These are phyloP conservation scores for Aspergillus avenaceus DNA, from an alignment of 495 filamentous ascomycete species.

Conservation along the genomic window DNA sequence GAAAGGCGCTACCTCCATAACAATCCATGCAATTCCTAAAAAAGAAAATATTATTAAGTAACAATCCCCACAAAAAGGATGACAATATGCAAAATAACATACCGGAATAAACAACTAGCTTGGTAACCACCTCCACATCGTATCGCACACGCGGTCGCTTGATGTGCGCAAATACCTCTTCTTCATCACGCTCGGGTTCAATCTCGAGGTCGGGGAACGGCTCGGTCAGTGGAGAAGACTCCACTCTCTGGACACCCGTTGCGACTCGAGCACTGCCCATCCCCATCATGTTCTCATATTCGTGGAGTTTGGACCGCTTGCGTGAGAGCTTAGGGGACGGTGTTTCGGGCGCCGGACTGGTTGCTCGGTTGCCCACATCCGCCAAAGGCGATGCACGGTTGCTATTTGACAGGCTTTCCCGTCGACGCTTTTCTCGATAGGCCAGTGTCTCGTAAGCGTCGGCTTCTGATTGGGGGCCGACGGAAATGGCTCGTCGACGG, in stretches of 20 bases:
- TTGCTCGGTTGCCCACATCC: constrained; percentile 11
- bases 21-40: constrained; percentile 71
- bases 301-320: constrained; percentile 45
- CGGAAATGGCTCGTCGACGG: constrained; percentile 73
- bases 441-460: constrained; percentile 95
- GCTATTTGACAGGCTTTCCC: constrained; percentile 60
- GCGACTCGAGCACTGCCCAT: constrained; percentile 37
- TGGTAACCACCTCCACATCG: constrained; percentile 96
- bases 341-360: constrained; percentile 3
- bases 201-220: constrained; percentile 26
- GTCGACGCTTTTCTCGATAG: constrained; percentile 76
- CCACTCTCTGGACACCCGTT: constrained; percentile 21
- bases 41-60: neutral
- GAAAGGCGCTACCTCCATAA: constrained; percentile 62
- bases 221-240: constrained; percentile 20
- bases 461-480: constrained; percentile 91
- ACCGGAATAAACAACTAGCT: constrained; percentile 94
- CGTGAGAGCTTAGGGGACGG: constrained; percentile 13
- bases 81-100: constrained; percentile 21
- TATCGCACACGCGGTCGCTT: constrained; percentile 88
- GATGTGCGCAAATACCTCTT: constrained; percentile 79
- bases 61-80: neutral
- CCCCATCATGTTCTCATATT: constrained; percentile 70
- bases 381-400: constrained; percentile 22
- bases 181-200: constrained; percentile 55